A percentile compares a stretch with the other conserved stretches of the same genome.
phyloP scores from a whole-genome alignment of 2,329 filamentous ascomycete genomes.

The Corinectria fuckeliana region DNA sequence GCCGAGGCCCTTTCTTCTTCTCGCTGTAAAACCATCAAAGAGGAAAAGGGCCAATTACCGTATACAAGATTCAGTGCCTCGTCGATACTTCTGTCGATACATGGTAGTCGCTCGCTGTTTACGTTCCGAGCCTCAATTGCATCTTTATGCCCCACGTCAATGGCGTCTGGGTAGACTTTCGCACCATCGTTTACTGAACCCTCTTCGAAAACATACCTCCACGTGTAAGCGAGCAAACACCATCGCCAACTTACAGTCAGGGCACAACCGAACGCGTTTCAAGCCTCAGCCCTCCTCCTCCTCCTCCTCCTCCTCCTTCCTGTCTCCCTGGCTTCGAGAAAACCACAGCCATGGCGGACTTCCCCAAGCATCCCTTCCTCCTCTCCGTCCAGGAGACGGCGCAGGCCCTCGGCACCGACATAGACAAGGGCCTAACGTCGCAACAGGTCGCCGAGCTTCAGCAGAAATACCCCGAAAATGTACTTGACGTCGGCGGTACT shows the following conservation, averaged over 20 bases:
- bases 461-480: slow-evolving; percentile 69
- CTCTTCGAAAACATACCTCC: not conserved
- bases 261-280: slow-evolving; percentile 14
- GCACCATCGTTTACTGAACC: not conserved
- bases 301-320: not conserved
- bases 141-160: slow-evolving; percentile 15
- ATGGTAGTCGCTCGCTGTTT: not conserved
- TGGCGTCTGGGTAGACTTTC: slow-evolving; percentile 27
- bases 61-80: slow-evolving; percentile 21
- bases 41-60: not conserved
- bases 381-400: slow-evolving; percentile 68
- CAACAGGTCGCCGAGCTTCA: slow-evolving; percentile 65
- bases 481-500: slow-evolving; percentile 71
- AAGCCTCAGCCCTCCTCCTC: not conserved
- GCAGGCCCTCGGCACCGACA: slow-evolving; percentile 64
- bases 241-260: slow-evolving; percentile 5
- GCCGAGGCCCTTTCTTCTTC: slow-evolving; percentile 18
- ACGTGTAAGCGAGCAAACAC: not conserved
- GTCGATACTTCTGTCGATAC: not conserved
- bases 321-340: slow-evolving; percentile 7
- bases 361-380: slow-evolving; percentile 64
- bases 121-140: slow-evolving; percentile 10
- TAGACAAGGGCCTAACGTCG: slow-evolving; percentile 71
- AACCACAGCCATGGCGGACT: slow-evolving; percentile 51
- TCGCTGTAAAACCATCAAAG: slow-evolving; percentile 9